Base-by-base conservation (phyloP, 2,329 filamentous ascomycete genomes). In the Dichotomopilus funicola region DNA sequence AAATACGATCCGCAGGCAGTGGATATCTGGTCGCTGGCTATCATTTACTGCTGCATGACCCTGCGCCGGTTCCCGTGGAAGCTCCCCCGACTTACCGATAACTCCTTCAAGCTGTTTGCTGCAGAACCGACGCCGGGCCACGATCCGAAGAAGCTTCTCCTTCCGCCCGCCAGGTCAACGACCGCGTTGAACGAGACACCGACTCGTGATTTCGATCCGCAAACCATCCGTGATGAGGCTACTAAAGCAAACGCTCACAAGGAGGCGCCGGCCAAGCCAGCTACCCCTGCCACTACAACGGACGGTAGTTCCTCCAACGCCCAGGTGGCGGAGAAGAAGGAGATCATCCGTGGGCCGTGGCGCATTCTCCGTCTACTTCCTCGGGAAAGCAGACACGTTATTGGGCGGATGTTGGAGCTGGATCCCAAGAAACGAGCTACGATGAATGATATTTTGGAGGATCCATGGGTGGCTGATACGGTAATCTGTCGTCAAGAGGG, bases 1-100 rank as follows among this genome's bases (percentile, higher is more conserved):
- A 91, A 91, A 67, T 99, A 99, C 69, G 91, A 99, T 66, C 91
- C 94, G 1, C 88, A 91, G 59, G 89, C 91, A 6, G 89, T 92
- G 1, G 94, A 99, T 72, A 91, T 99, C 57, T 99, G 94, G 94
- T 99, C 94, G 9, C 78, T 99, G 57, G 94, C 92, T 13, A 99
- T 99, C 64, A 97, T 99, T 54, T 99, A 92, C 73, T 97, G 94
- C 72, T 99, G 94, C 76, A 99, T 99, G 94, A 94, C 90, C 5
- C 77, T 99, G 43, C 82, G 94, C 27, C 79, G 94, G 38, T 99
- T 99, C 67, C 94, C 94, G 0, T 99, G 94, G 94, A 99, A 99
- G 74, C 85, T 95, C 38, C 94, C 94, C 4, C 84, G 91, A 42
- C 75, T 91, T 69, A 89, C 89, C 3, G 94, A 99, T 70, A 97